Base-by-base conservation (phyloP, 371 early-diverging fungal genomes). In the Chytridiales sp. region DNA sequence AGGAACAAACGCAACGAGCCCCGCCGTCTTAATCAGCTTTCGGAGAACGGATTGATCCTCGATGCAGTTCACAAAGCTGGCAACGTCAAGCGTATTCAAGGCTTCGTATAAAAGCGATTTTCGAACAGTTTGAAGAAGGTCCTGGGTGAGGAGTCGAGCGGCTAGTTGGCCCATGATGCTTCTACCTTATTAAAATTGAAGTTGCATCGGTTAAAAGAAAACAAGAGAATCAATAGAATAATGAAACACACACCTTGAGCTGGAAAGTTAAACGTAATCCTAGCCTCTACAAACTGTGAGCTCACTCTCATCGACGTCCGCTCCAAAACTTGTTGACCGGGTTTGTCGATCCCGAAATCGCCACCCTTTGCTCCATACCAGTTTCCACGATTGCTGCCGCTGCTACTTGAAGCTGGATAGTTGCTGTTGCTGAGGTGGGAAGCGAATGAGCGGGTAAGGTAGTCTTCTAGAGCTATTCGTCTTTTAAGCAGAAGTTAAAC, bases 291-390 rank as follows among this genome's bases (percentile, higher is more conserved):
- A 35, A 30, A 56, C 21, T 53, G 47, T 11, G 21, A 30, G 17
- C 47, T 64, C 0, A 75, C 59, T 2, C 27, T 22, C 17, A 71
- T 58, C 4, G 72, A 52, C 4, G 72, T 66, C 4, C 77, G 75
- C 51, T 79, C 74, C 31, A 80, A 39, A 4, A 80, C 77, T 22
- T 76, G 73, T 32, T 75, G 77, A 0, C 76, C 75, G 0, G 79
- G 77, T 6, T 31, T 46, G 40, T 74, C 73, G 26, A 78, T 67
- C 9, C 40, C 34, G 2, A 76, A 43, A 2, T 40, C 47, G 2
- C 72, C 78, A 9, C 75, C 77, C 35, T 74, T 60, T 3, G 30
- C 69, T 3, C 70, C 52, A 4, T 61, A 50, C 68, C 66, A 67
- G n/a, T 64, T 59, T 4, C 64, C 63, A n/a, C 64, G 47, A 5